Evolutionary conservation across 192 early-diverging fungal species (phyloP), one percentile per base, ranked within the genome.

Genomic region (Piromyces finnis): DNA sequence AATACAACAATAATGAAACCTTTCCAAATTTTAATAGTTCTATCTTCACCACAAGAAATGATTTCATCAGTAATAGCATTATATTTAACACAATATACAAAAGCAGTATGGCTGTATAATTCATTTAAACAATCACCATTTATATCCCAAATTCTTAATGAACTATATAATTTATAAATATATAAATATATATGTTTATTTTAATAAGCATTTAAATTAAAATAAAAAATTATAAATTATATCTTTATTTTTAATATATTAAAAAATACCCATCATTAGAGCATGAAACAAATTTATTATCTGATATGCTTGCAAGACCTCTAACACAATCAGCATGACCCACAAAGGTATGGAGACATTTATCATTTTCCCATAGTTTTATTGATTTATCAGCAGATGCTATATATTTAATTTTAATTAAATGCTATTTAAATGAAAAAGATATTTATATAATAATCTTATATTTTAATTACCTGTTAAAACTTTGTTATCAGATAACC

Each of bases 311-410:
- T 0, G 90, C 90, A 27, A 99, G 84, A 3, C 88, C 88, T n/a
- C 98, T 88, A 14, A 99, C 98, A 59, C 89, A 94, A 84, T 98
- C 97, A 3, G 92, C 91, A 81, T 99, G 98, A 1, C 97, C 97
- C 29, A 81, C 82, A 39, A 91, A 91, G 0, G 91, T 94, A 14
- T 89, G 86, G 29, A 86, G 79, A 30, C 88, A 85, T 83, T 88
- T 87, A 68, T 89, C 85, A 37, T 84, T 30, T 29, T 88, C 85
- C 98, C 98, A 99, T 80, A 92, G 83, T 77, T 91, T 91, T 78
- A 99, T 97, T 28, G 91, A 87, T 82, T 93, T 93, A 83, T 99
- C 98, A 9, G 98, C 98, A 9, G 97, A 95, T 1, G 88, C 96
- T 93, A 82, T 41, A 59, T 78, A 59, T 79, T 77, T 22, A 78